These are phyloP conservation scores for Biscutella laevigata DNA, from an alignment of 441 rosid genomes.

Conservation along the genomic window DNA sequence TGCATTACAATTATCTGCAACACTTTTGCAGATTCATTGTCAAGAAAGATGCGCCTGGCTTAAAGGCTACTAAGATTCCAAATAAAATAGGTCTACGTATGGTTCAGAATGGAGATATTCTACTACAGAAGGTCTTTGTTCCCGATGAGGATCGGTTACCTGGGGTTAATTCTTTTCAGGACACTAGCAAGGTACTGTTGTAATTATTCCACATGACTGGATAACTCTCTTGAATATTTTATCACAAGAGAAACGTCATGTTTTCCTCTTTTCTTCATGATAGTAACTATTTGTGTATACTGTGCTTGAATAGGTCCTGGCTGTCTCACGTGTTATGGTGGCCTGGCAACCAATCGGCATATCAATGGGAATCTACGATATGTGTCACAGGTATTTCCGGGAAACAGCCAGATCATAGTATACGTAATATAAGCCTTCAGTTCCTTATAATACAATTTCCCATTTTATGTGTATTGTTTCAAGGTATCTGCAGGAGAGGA, in stretches of 20 bases:
- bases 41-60: slow-evolving; percentile 83
- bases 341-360: slow-evolving; percentile 95
- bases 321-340: slow-evolving; percentile 89
- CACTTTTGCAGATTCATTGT: slow-evolving; percentile 54
- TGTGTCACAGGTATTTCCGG: slow-evolving; percentile 72
- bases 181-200: slow-evolving; percentile 67
- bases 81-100: slow-evolving; percentile 90
- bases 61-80: slow-evolving; percentile 69
- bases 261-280: background rate
- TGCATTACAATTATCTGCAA: background rate
- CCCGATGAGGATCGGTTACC: slow-evolving; percentile 85
- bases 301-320: slow-evolving; percentile 51
- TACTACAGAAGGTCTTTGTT: slow-evolving; percentile 63
- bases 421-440: background rate
- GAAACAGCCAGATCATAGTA: background rate
- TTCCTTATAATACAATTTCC: background rate
- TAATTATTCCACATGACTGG: slow-evolving; percentile 2
- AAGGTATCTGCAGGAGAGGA: slow-evolving; percentile 85
- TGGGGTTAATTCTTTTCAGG: slow-evolving; percentile 85
- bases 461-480: background rate
- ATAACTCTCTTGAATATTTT: background rate
- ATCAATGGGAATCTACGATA: slow-evolving; percentile 90
- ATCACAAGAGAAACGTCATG: background rate
- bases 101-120: slow-evolving; percentile 93
- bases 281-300: background rate